Conservation (phyloP, 352 stramenopile species). For the Phytophthora sansomeana region DNA sequence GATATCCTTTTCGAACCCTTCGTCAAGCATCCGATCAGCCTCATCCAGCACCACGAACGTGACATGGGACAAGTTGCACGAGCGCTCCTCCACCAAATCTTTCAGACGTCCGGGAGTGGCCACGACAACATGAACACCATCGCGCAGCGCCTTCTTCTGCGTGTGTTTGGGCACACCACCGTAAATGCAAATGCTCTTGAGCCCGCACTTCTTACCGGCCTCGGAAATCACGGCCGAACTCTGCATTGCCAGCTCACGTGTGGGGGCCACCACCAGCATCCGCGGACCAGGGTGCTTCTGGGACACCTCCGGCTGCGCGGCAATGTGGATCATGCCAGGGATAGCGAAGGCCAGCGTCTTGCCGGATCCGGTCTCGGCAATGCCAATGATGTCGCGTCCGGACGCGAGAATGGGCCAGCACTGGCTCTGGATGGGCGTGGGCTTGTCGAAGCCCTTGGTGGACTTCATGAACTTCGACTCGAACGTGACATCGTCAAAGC, state of each 20-base stretch:
- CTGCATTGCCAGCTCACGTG: conserved; percentile 95
- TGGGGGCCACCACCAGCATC: conserved; percentile 95
- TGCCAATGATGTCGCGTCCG: conserved; percentile 91
- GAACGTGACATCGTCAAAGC: conserved; percentile 77
- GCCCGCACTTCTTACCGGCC: conserved; percentile 87
- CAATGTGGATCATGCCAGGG: conserved; percentile 92
- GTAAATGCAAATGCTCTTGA: conserved; percentile 95
- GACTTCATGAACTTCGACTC: conserved; percentile 90
- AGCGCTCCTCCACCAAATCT: conserved; percentile 88
- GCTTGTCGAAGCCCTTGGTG: conserved; percentile 90
- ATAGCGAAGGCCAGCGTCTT: conserved; percentile 98
- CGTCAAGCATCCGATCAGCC: conserved; percentile 94
- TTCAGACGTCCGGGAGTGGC: conserved; percentile 96
- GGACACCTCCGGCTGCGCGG: conserved; percentile 63
- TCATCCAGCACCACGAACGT: conserved; percentile 97
- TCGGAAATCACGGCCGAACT: conserved; percentile 93
- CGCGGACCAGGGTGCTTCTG: conserved; percentile 71
- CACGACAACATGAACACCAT: conserved; percentile 94
- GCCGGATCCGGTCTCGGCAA: conserved; percentile 94
- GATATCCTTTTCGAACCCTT: conserved; percentile 97
- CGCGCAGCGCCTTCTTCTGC: conserved; percentile 91
- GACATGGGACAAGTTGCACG: conserved; percentile 88
- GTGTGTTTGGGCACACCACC: conserved; percentile 95
- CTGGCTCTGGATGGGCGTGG: conserved; percentile 98
- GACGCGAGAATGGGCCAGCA: conserved; percentile 94